phyloP scores from a whole-genome alignment of 1,284 basidiomycete genomes.

The Filobasidium uniguttulatum region DNA sequence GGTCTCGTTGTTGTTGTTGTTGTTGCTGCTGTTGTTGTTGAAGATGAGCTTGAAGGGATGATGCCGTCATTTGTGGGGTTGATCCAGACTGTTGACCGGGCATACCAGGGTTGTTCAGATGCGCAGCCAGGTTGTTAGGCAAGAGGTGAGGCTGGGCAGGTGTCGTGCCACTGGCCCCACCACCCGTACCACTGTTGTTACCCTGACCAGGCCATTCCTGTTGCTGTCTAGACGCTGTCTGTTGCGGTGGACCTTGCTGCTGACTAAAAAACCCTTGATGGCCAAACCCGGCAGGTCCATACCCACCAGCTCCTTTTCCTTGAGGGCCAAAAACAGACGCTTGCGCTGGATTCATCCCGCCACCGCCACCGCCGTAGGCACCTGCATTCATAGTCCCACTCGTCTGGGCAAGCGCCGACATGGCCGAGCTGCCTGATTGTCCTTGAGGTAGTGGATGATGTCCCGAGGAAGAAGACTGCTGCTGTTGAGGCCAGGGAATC shows the following conservation, averaged over 20 bases:
- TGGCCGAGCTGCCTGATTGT: neutral
- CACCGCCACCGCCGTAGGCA: neutral
- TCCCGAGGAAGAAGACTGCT: neutral
- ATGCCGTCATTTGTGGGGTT: constrained; percentile 1
- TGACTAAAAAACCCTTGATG: constrained; percentile 5
- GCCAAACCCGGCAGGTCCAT: neutral
- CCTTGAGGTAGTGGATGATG: neutral
- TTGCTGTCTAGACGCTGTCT: constrained; percentile 5
- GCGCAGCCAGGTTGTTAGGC: constrained; percentile 33
- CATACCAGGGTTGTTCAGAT: constrained; percentile 38
- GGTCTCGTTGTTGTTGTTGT: neutral
- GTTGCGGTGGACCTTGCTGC: constrained; percentile 14
- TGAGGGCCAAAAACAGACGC: no score
- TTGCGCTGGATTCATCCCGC: no score
- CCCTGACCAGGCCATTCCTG: neutral
- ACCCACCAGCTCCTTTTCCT: neutral
- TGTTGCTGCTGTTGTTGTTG: neutral
- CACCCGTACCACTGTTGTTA: neutral
- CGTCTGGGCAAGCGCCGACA: constrained; percentile 1
- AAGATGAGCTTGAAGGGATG: neutral
- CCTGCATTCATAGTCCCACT: constrained; percentile 1
- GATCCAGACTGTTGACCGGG: constrained; percentile 16
- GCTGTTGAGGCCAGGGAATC: constrained; percentile 2
- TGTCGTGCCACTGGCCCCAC: constrained; percentile 4
- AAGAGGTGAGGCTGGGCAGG: constrained; percentile 23